Evolutionary conservation across 2,329 filamentous ascomycete genomes (phyloP).

Genomic region (Fusarium tjaetaba): DNA sequence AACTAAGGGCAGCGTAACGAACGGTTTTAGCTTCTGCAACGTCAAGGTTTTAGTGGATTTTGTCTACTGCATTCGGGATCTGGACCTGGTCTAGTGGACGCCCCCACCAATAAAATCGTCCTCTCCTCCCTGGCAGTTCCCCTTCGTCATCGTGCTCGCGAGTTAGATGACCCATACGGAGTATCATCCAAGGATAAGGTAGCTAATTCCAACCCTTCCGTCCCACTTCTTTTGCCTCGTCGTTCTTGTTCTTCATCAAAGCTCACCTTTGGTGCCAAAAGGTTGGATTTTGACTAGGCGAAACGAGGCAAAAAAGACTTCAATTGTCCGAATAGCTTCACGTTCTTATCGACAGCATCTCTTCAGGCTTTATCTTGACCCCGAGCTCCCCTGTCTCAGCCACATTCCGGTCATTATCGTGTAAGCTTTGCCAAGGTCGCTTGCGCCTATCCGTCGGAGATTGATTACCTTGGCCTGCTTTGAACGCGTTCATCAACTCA

Average conservation of each 20-base stretch:
- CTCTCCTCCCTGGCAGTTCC: neutral
- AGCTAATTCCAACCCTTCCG: slow-evolving; percentile 15
- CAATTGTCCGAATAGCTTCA: slow-evolving; percentile 5
- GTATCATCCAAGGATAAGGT: slow-evolving; percentile 21
- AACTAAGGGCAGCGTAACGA: slow-evolving; percentile 14
- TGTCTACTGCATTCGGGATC: slow-evolving; percentile 18
- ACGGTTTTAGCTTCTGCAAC: slow-evolving; percentile 11
- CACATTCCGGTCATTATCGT: slow-evolving; percentile 28
- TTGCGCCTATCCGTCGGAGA: slow-evolving; percentile 18
- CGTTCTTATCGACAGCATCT: neutral
- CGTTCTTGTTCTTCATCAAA: slow-evolving; percentile 28
- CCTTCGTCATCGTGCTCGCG: slow-evolving; percentile 33
- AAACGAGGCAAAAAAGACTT: neutral
- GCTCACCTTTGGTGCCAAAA: slow-evolving; percentile 36
- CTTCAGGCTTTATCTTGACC: neutral
- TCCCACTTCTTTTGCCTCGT: slow-evolving; percentile 28
- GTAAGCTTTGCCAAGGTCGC: slow-evolving; percentile 9
- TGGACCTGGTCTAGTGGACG: slow-evolving; percentile 14
- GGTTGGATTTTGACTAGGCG: slow-evolving; percentile 14
- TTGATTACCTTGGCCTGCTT: slow-evolving; percentile 6
- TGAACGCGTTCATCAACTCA: slow-evolving; percentile 12
- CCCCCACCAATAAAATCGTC: slow-evolving; percentile 8
- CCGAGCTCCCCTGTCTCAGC: slow-evolving; percentile 13
- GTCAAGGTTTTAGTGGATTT: slow-evolving; percentile 9
- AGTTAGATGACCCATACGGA: neutral